phyloP scores from a whole-genome alignment of 352 stramenopile genomes.

The Globisporangium iwayamae region DNA sequence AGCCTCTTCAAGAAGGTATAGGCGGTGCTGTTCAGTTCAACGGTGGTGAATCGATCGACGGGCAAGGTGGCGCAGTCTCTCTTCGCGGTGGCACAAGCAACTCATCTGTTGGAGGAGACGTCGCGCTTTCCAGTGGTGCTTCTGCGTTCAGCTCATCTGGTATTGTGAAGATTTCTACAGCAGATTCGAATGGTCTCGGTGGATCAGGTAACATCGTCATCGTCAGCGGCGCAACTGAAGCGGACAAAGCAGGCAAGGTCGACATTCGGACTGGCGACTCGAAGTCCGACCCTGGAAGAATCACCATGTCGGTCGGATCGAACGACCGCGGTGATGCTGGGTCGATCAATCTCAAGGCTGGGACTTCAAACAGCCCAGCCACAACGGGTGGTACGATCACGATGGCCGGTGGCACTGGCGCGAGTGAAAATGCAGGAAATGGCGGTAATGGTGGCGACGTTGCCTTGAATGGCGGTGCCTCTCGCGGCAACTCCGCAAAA shows the following conservation, averaged over 20 bases:
- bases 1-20: constrained; percentile 24
- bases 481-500: constrained; percentile 44
- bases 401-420: constrained; percentile 44
- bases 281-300: constrained; percentile 30
- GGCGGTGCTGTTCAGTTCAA: constrained; percentile 29
- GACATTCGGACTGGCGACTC: constrained; percentile 42
- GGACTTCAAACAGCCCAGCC: constrained; percentile 41
- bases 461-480: constrained; percentile 44
- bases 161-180: constrained; percentile 32
- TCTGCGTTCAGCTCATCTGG: constrained; percentile 49
- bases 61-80: constrained; percentile 29
- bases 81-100: constrained; percentile 32
- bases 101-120: constrained; percentile 40
- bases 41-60: constrained; percentile 40
- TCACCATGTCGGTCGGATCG: constrained; percentile 36
- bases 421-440: constrained; percentile 68
- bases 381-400: constrained; percentile 47
- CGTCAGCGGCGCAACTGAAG: constrained; percentile 31
- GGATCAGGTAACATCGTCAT: constrained; percentile 38
- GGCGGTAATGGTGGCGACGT: constrained; percentile 63
- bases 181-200: constrained; percentile 32
- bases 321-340: constrained; percentile 50
- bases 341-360: constrained; percentile 43
- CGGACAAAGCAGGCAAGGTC: constrained; percentile 38
- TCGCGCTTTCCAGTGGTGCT: constrained; percentile 35